Base-by-base conservation (phyloP, 306 rosid genomes). In the Citrullus amarus region DNA sequence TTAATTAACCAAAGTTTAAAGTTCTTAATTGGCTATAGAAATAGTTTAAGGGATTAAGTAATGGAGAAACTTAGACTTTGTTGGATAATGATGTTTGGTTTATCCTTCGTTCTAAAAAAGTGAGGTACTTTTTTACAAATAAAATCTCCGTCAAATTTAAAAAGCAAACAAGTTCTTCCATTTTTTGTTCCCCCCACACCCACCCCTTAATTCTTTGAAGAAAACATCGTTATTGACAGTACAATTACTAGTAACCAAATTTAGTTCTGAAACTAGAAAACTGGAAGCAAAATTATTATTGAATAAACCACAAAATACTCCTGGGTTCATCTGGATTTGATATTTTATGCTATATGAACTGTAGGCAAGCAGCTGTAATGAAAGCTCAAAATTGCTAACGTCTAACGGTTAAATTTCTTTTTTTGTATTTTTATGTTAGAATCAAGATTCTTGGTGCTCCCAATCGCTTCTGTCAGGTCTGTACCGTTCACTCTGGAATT, bases 381-480 rank as follows among this genome's bases (percentile, higher is more conserved):
- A 10, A 28, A 72, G 46, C 46, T 68, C 38, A 44, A 76, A 60
- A 69, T 69, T 56, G 58, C 67, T 30, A 36, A 62, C 67, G 10
- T 75, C 80, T 77, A 41, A 78, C 38, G 54, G 12, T 59, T 10
- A 13, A 18, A 60, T 55, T 53, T 38, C 18, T 22, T 6, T 36
- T 30, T 80, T 18, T 39, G 11, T 62, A 77, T 60, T 38, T 30
- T 57, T 36, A 22, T 74, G 76, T 65, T 81, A 92, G 93, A 71
- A 38, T 83, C n/a, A 46, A 81, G 86, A 83, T 78, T 75, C 86
- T 60, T 79, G 72, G 44, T 61, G 80, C 74, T 87, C 91, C 20
- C n/a, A 79, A 41, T 80, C 89, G 16, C 86, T 81, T 55, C 78
- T 81, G 82, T 92, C 95, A 75, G 98, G 98, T 90, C 77, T 75